Conservation (phyloP, 2,329 filamentous ascomycete species). For the Sordariomycetes sp. region DNA sequence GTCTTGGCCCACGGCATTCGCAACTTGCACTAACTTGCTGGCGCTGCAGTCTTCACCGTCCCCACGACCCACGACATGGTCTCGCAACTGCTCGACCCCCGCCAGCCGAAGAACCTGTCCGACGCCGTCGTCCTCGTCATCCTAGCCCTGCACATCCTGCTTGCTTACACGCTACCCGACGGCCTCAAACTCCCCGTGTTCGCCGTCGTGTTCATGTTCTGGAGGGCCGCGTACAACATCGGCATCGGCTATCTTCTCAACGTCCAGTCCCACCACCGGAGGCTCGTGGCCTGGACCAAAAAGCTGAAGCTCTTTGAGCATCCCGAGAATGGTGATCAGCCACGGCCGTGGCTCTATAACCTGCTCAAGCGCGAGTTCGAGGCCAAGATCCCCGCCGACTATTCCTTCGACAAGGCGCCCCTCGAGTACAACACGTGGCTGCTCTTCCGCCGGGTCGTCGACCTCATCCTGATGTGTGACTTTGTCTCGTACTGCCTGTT, state of each 20-base stretch:
- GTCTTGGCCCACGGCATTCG: background rate
- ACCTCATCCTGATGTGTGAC: conserved; percentile 97
- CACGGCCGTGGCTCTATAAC: conserved; percentile 70
- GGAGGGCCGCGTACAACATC: conserved; percentile 85
- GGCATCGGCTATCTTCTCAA: conserved; percentile 87
- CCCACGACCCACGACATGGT: conserved; percentile 98
- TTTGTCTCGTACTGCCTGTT: conserved; percentile 96
- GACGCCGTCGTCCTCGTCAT: conserved; percentile 73
- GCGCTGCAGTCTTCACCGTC: conserved; percentile 74
- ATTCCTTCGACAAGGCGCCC: conserved; percentile 84
- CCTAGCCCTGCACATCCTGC: conserved; percentile 62
- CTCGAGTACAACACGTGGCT: conserved; percentile 99
- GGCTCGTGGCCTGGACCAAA: conserved; percentile 78
- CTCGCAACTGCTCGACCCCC: conserved; percentile 87
- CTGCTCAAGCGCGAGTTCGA: conserved; percentile 85
- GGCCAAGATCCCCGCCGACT: conserved; percentile 88
- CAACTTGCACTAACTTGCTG: background rate
- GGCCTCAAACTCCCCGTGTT: conserved; percentile 65
- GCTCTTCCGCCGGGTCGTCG: conserved; percentile 87
- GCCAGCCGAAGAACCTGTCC: conserved; percentile 88
- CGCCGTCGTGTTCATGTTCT: conserved; percentile 78
- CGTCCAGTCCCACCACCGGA: conserved; percentile 80
- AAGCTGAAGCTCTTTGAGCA: conserved; percentile 80
- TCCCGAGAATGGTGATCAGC: conserved; percentile 70
- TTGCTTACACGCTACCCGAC: conserved; percentile 63